A percentile compares a stretch with the other conserved stretches of the same genome.
Evolutionary conservation across 1,139 yeast species (phyloP).

Genomic region (Lodderomyces margitis): DNA sequence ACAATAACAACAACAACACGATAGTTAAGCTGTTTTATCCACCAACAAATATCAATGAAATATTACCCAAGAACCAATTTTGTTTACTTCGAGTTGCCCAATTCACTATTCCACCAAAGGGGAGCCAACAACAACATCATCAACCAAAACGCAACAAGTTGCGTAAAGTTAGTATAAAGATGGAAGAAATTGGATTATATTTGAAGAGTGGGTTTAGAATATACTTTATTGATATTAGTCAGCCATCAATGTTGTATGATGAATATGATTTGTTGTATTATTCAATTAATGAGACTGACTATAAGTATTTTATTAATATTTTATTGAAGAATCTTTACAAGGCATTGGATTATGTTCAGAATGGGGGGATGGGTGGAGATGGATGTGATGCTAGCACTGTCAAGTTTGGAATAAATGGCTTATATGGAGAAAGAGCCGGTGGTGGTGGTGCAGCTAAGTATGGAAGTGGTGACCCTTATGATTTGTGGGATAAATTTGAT

Average conservation of each 20-base stretch:
- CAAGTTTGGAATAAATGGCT: no score
- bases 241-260: constrained; percentile 42
- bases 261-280: constrained; percentile 45
- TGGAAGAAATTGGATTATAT: constrained; percentile 61
- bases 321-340: constrained; percentile 44
- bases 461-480: constrained; percentile 34
- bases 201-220: constrained; percentile 57
- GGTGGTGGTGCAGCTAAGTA: constrained; percentile 19
- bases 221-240: constrained; percentile 55
- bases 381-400: no score
- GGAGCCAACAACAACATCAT: neutral
- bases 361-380: constrained; percentile 20
- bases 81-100: constrained; percentile 54
- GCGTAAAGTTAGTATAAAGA: constrained; percentile 41
- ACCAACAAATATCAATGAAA: constrained; percentile 56
- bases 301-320: constrained; percentile 40
- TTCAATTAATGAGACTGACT: constrained; percentile 41
- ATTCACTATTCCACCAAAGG: constrained; percentile 28
- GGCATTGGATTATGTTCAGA: constrained; percentile 39
- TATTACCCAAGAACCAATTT: constrained; percentile 53
- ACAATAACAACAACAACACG: neutral
- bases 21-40: constrained; percentile 45
- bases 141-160: constrained; percentile 20
- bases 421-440: constrained; percentile 18
- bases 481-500: constrained; percentile 26